Evolutionary conservation across 1,284 basidiomycete genomes (phyloP), one percentile per base, ranked within the genome.

Genomic region (Ustilago shanxiensis): DNA sequence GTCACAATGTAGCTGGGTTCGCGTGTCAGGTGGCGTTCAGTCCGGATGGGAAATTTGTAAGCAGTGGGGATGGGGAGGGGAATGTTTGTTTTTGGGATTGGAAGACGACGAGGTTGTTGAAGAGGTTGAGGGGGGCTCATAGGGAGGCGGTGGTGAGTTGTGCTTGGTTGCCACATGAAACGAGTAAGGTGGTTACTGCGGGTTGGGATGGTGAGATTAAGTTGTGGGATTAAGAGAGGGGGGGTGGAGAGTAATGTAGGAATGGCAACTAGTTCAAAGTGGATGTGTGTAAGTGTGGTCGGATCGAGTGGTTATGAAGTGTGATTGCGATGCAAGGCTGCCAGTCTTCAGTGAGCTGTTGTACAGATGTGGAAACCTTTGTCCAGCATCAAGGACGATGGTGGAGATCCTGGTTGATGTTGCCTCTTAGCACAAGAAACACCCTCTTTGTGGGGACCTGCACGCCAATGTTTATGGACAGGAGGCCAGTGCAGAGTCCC

Each of bases 71-170:
- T 82, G 93, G 93, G 3, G 91, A 92, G 72, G 97, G 97, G 1
- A 95, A 97, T 86, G 89, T 99, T 50, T 93, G 98, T 16, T 97
- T 98, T 87, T 99, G 96, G 97, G 97, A 99, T 87, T 99, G 95
- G 94, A 99, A 98, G 88, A 95, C 92, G n/a, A 79, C 81, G n/a
- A 91, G 93, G 75, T 93, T 99, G 86, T 93, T 95, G 87, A 95
- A 94, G 74, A 89, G 95, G 51, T 87, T 99, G 66, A 54, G 67
- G 10, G 90, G 91, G 67, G 93, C 93, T 7, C 97, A 99, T 86
- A 91, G 90, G 45, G 94, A 98, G 88, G 96, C 98, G 10, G 93
- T 99, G 55, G 97, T 99, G 81, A 91, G 94, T 49, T 97, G 99
- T 84, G 94, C 93, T 82, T 99, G 97, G 97, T 88, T 99, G 78